Conservation (phyloP, 2,329 filamentous ascomycete species). For the Pseudocercospora macadamiae region DNA sequence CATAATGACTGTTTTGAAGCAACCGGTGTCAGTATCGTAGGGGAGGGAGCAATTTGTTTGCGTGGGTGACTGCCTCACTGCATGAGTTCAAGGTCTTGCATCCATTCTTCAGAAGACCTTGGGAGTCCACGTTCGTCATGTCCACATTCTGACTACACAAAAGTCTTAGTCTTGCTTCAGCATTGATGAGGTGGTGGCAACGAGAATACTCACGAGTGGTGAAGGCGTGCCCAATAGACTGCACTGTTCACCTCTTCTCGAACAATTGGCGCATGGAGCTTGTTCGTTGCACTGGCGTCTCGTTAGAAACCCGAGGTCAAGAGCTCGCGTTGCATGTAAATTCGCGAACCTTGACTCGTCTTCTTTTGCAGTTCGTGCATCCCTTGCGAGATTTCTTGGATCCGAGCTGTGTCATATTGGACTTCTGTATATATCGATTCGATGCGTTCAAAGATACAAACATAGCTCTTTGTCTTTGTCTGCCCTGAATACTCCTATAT, state of each 20-base stretch:
- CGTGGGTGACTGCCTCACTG: conserved; percentile 13
- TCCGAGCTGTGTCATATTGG: conserved; percentile 29
- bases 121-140: background rate
- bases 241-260: conserved; percentile 28
- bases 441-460: background rate
- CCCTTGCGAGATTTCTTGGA: conserved; percentile 34
- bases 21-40: no score
- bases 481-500: background rate
- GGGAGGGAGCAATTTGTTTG: no score
- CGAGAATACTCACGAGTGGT: conserved; percentile 3
- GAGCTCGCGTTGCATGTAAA: background rate
- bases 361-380: conserved; percentile 33
- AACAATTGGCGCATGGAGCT: conserved; percentile 30
- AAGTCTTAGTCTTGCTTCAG: background rate
- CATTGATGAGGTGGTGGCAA: background rate
- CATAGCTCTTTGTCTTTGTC: background rate
- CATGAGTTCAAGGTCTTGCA: conserved; percentile 36
- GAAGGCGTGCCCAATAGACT: conserved; percentile 16
- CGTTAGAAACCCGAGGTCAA: background rate
- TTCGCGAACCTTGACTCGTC: conserved; percentile 31
- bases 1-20: conserved; percentile 29
- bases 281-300: conserved; percentile 30
- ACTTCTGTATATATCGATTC: background rate
- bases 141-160: background rate
- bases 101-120: conserved; percentile 24